A percentile compares a stretch with the other conserved stretches of the same genome.
phyloP scores from a whole-genome alignment of 805 yeast species.

The Barnettozyma botsteinii region DNA sequence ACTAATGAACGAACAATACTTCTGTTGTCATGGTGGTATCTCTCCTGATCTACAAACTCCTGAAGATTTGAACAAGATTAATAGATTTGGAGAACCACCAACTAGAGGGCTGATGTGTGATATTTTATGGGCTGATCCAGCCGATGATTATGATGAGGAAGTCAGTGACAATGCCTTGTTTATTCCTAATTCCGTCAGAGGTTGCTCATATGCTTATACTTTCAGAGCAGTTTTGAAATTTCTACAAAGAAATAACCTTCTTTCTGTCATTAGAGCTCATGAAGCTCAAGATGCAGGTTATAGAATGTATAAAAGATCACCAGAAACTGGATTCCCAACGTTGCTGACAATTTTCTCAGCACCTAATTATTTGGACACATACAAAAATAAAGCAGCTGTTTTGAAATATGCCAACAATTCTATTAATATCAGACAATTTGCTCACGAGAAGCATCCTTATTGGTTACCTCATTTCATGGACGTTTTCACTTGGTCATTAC shows the following conservation, averaged over 20 bases:
- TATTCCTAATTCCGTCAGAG: conserved; percentile 69
- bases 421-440: conserved; percentile 93
- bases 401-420: conserved; percentile 86
- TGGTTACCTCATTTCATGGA: conserved; percentile 97
- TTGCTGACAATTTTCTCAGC: conserved; percentile 90
- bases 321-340: conserved; percentile 82
- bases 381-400: conserved; percentile 93
- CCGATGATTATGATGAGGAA: conserved; percentile 78
- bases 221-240: conserved; percentile 72
- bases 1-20: conserved; percentile 85
- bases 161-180: conserved; percentile 42
- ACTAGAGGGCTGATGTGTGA: conserved; percentile 93
- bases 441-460: conserved; percentile 90
- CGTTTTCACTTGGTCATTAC: conserved; percentile 94
- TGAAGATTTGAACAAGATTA: conserved; percentile 60
- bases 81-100: conserved; percentile 90
- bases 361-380: conserved; percentile 88
- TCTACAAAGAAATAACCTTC: conserved; percentile 66
- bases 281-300: conserved; percentile 98
- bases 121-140: conserved; percentile 92
- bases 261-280: conserved; percentile 90
- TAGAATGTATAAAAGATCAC: conserved; percentile 84
- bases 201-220: conserved; percentile 88
- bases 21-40: conserved; percentile 95
- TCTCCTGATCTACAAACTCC: conserved; percentile 75